A percentile compares a stretch with the other conserved stretches of the same genome.
These are phyloP conservation scores for Geum urbanum DNA, from an alignment of 306 rosid genomes.

Conservation along the genomic window DNA sequence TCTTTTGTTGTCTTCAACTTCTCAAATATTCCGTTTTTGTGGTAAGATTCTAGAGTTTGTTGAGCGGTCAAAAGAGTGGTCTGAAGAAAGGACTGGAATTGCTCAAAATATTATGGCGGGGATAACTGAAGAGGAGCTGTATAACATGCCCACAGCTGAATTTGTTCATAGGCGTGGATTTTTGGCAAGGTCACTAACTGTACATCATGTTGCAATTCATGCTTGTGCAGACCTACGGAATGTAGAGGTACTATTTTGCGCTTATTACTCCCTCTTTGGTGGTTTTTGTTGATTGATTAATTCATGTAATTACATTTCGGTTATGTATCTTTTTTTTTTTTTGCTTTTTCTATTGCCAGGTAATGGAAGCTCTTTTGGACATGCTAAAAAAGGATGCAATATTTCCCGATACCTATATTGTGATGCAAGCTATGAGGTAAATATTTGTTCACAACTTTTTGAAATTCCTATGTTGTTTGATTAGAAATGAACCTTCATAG, in stretches of 20 bases:
- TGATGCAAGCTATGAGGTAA: slow-evolving; percentile 78
- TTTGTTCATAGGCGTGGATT: slow-evolving; percentile 57
- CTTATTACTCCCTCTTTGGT: not conserved
- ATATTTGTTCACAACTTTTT: not conserved
- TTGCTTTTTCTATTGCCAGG: slow-evolving; percentile 37
- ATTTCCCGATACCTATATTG: slow-evolving; percentile 59
- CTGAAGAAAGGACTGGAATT: slow-evolving; percentile 54
- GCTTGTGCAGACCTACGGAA: slow-evolving; percentile 76
- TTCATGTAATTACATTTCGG: not conserved
- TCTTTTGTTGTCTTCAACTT: slow-evolving; percentile 19
- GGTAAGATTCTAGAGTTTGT: slow-evolving; percentile 84
- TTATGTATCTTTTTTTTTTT: not conserved
- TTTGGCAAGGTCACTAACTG: slow-evolving; percentile 41
- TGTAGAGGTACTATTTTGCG: slow-evolving; percentile 53
- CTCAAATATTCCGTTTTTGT: slow-evolving; percentile 29
- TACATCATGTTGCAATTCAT: slow-evolving; percentile 76
- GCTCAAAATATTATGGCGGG: slow-evolving; percentile 91
- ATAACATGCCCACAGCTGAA: slow-evolving; percentile 87
- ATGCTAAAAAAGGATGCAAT: slow-evolving; percentile 66
- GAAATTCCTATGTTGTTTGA: not conserved
- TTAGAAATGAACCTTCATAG: not conserved
- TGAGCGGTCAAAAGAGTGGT: slow-evolving; percentile 75
- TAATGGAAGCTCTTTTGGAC: slow-evolving; percentile 62
- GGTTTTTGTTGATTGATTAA: not conserved
- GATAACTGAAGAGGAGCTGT: slow-evolving; percentile 79